A percentile compares a stretch with the other conserved stretches of the same genome.
phyloP scores from a whole-genome alignment of 1,284 basidiomycete species.

The Trametes hirsuta region DNA sequence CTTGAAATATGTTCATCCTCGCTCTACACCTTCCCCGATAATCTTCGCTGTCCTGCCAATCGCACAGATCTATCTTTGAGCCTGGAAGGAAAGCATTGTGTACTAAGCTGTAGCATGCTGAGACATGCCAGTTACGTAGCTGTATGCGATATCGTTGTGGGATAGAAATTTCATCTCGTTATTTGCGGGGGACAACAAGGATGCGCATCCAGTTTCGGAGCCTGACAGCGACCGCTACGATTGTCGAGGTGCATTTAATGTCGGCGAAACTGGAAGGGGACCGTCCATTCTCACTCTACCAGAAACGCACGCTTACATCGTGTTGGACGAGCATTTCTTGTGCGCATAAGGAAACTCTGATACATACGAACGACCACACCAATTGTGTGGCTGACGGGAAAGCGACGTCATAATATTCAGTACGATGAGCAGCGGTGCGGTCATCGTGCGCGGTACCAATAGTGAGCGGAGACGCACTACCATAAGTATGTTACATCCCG shows the following conservation, averaged over 20 bases:
- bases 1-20: not conserved
- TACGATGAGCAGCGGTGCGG: not conserved
- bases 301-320: not conserved
- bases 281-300: not conserved
- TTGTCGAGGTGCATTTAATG: conserved; percentile 9
- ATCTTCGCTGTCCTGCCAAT: not conserved
- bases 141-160: too few relatives aligned
- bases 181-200: not conserved
- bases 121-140: not conserved
- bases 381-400: not conserved
- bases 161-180: too few relatives aligned
- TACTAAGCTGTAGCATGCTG: not conserved
- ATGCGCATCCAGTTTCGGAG: not conserved
- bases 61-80: not conserved
- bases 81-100: not conserved
- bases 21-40: not conserved
- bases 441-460: not conserved
- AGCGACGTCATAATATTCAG: not conserved
- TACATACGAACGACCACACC: too few relatives aligned
- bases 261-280: conserved; percentile 14
- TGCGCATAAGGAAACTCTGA: not conserved
- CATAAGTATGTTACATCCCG: not conserved
- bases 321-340: not conserved
- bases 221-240: not conserved
- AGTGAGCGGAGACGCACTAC: not conserved